Evolutionary conservation across 345 rosid genomes (phyloP), one percentile per base, ranked within the genome.

Genomic region (Eucalyptus regnans): DNA sequence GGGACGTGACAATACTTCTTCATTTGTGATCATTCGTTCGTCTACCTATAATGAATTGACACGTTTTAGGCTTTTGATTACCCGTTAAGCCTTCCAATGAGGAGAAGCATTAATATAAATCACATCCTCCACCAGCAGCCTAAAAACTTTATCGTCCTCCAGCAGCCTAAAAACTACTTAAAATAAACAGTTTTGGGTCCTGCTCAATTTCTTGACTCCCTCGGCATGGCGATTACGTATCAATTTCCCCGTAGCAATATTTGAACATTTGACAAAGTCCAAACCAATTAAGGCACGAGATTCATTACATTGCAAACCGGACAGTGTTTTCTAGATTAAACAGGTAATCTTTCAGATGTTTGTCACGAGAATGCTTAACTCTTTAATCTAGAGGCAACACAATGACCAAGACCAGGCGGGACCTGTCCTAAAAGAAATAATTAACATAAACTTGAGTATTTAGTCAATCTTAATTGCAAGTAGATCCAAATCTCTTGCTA

Each of bases 211-310:
- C 58, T 54, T 20, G 58, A 20, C 25, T 50, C 51, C 51, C 51
- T 13, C 51, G 16, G 16, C 16, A 20, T 20, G 58, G 10, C 58
- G 58, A 54, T 7, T 54, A 56, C 62, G 29, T 23, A 56, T 56
- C 62, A 23, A 10, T 56, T 56, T 56, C 11, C 62, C 12, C 2
- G 62, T 22, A 56, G 12, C 5, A 56, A 56, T 56, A 56, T 4
- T 56, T 22, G 25, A 2, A 22, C 62, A 56, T 56, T 56, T 56
- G 62, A 4, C 29, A 9, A 56, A 22, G 62, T 22, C 62, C 62
- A 56, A 56, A 22, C 27, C 1, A 56, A 56, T 56, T 23, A 56
- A 9, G 12, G 62, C 12, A 23, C 29, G 62, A 0, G 0, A 23
- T 56, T 56, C 12, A 56, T 56, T 27, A 4, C 62, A 56, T 56